Evolutionary conservation across 2,329 filamentous ascomycete genomes (phyloP).

Genomic region (Amphichorda felina): DNA sequence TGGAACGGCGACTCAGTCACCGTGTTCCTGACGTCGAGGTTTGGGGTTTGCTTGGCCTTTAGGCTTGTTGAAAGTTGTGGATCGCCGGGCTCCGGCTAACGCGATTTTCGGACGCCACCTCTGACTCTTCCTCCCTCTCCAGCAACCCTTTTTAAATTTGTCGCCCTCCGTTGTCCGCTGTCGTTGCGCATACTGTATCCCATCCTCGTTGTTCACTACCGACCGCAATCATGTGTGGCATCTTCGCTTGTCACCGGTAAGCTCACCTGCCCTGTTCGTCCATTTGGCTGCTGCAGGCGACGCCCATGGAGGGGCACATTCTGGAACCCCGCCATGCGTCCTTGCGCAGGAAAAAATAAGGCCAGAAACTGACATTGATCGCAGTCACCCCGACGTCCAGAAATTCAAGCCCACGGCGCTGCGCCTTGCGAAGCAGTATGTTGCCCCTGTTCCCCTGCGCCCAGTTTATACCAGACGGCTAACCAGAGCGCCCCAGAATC

Average conservation of each 20-base stretch:
- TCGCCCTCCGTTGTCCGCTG: no score
- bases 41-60: no score
- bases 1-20: no score
- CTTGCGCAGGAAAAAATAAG: slow-evolving; percentile 4
- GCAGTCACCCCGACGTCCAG: slow-evolving; percentile 79
- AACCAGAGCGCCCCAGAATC: no score
- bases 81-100: no score
- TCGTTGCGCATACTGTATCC: neutral
- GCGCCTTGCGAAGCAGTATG: slow-evolving; percentile 87
- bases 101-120: no score
- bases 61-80: no score
- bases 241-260: slow-evolving; percentile 89
- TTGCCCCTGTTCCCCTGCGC: neutral
- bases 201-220: no score
- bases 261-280: slow-evolving; percentile 14
- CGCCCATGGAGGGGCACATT: slow-evolving; percentile 16
- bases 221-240: slow-evolving; percentile 73
- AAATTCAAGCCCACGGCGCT: slow-evolving; percentile 94
- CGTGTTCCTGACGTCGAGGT: no score
- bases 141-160: slow-evolving; percentile 1
- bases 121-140: no score
- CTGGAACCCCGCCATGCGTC: slow-evolving; percentile 16
- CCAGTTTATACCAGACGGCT: neutral
- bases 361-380: slow-evolving; percentile 10
- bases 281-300: neutral